Percentiles rank a stretch among this genome's conserved stretches.
These are phyloP conservation scores for Rhizophagus clarus DNA, from an alignment of 192 early-diverging fungal species.

Conservation along the genomic window DNA sequence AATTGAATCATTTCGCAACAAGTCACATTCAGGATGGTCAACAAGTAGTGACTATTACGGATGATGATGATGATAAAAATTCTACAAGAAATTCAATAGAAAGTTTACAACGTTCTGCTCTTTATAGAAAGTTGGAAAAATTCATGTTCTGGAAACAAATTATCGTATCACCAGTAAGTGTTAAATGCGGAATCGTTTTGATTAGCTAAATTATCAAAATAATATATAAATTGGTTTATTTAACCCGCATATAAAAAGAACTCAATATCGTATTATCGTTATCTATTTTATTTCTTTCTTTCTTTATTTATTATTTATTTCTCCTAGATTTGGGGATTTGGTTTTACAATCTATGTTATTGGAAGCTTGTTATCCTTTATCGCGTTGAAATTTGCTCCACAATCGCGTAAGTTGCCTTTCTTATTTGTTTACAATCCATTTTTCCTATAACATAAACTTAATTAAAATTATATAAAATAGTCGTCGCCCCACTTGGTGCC, in stretches of 20 bases:
- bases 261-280: too few species aligned
- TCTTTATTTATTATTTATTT: background rate
- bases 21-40: conserved; percentile 14
- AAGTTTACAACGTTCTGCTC: conserved; percentile 30
- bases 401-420: conserved; percentile 46
- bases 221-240: too few species aligned
- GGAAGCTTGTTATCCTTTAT: conserved; percentile 75
- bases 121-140: conserved; percentile 40
- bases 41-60: conserved; percentile 31
- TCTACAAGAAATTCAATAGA: conserved; percentile 37
- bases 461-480: background rate
- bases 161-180: conserved; percentile 46
- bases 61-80: conserved; percentile 29
- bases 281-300: background rate
- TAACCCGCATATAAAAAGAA: too few species aligned
- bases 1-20: conserved; percentile 1
- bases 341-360: conserved; percentile 69
- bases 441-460: background rate
- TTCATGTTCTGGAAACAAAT: conserved; percentile 47
- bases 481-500: conserved; percentile 77
- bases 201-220: too few species aligned
- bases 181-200: background rate
- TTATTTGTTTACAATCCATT: too few species aligned
- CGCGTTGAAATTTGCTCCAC: conserved; percentile 79
- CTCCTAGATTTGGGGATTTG: conserved; percentile 61